These are phyloP conservation scores for Corylus americana DNA, from an alignment of 306 rosid genomes.

Conservation along the genomic window DNA sequence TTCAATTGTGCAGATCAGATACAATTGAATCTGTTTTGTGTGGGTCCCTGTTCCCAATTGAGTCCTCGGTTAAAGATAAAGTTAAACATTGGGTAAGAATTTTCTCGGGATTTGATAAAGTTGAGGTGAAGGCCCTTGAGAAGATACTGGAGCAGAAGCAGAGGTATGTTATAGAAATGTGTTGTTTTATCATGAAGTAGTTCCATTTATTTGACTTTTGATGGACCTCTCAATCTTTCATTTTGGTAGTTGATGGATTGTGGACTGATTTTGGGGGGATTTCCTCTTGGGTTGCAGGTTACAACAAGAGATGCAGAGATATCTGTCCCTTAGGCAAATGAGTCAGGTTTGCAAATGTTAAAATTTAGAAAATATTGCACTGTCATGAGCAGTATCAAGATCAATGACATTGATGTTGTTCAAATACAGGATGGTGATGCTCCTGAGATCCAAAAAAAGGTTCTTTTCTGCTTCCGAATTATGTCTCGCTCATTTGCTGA, in stretches of 20 bases:
- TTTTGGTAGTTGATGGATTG: conserved; percentile 36
- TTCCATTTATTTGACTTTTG: conserved; percentile 18
- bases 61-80: conserved; percentile 58
- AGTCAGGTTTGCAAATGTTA: conserved; percentile 66
- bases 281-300: conserved; percentile 69
- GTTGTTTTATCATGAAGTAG: conserved; percentile 29
- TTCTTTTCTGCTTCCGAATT: conserved; percentile 67
- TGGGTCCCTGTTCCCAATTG: conserved; percentile 78
- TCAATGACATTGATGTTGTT: conserved; percentile 39
- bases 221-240: conserved; percentile 24
- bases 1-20: conserved; percentile 74
- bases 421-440: conserved; percentile 79
- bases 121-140: conserved; percentile 96
- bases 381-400: conserved; percentile 25
- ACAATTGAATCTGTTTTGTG: conserved; percentile 77
- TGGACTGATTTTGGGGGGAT: conserved; percentile 39
- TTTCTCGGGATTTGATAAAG: conserved; percentile 79
- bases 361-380: conserved; percentile 27
- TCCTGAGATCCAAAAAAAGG: conserved; percentile 78
- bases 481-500: conserved; percentile 92
- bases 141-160: conserved; percentile 96
- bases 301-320: conserved; percentile 96
- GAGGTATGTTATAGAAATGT: conserved; percentile 51
- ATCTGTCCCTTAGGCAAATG: conserved; percentile 69
- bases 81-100: conserved; percentile 83